Percentiles rank a stretch among this genome's conserved stretches.
These are phyloP conservation scores for Tylopilus felleus DNA, from an alignment of 768 basidiomycete genomes.

Conservation along the genomic window DNA sequence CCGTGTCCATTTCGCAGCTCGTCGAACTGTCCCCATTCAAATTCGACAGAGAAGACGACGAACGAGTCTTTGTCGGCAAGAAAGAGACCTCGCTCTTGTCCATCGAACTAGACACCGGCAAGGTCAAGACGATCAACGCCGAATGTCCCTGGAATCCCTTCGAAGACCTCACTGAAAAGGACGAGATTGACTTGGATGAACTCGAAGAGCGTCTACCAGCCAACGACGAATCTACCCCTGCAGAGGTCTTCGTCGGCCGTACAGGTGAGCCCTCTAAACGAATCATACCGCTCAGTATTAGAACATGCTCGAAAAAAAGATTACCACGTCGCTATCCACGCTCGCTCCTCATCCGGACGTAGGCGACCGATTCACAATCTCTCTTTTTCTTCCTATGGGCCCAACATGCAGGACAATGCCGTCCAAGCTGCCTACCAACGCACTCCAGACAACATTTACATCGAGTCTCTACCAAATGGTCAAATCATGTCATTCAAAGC, in stretches of 20 bases:
- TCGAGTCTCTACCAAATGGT: slow-evolving; percentile 78
- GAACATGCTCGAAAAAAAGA: slow-evolving; percentile 49
- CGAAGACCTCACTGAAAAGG: slow-evolving; percentile 46
- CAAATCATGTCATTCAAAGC: slow-evolving; percentile 73
- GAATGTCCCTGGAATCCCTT: slow-evolving; percentile 78
- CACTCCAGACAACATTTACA: slow-evolving; percentile 76
- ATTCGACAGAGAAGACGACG: slow-evolving; percentile 54
- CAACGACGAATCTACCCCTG: slow-evolving; percentile 26
- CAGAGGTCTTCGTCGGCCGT: slow-evolving; percentile 61
- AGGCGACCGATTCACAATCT: slow-evolving; percentile 68
- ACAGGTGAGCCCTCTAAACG: slow-evolving; percentile 45
- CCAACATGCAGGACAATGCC: slow-evolving; percentile 80
- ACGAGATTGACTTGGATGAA: slow-evolving; percentile 54
- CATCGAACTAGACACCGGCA: slow-evolving; percentile 76
- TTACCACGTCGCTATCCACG: slow-evolving; percentile 84
- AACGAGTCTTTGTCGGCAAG: slow-evolving; percentile 80
- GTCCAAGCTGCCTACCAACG: slow-evolving; percentile 70
- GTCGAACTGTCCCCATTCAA: slow-evolving; percentile 86
- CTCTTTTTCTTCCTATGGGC: slow-evolving; percentile 88
- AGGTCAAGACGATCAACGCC: slow-evolving; percentile 69
- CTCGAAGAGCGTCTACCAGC: slow-evolving; percentile 48
- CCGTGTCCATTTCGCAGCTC: slow-evolving; percentile 88
- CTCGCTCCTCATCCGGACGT: slow-evolving; percentile 39
- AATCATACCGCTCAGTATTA: neutral
- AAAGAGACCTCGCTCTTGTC: slow-evolving; percentile 84